Evolutionary conservation across 2,329 filamentous ascomycete species (phyloP), one percentile per base, ranked within the genome.

Genomic region (Blumeriella jaapii): DNA sequence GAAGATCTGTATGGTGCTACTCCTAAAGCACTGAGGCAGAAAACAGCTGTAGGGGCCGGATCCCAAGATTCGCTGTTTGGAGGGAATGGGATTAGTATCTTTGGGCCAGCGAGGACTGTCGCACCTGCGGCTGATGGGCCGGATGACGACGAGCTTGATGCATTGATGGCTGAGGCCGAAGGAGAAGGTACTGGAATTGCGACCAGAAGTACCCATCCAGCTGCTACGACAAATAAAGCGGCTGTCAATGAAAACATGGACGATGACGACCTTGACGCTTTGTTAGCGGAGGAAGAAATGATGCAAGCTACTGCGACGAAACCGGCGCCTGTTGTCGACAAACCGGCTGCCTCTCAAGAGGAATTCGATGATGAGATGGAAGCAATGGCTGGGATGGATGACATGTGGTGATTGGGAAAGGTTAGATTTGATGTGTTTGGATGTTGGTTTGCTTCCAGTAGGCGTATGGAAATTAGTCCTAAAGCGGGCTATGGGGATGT

Each of bases 351-450:
- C 11, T 17, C 23, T 2, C 30, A 60, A 15, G 57, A 60, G 22
- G 59, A 63, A 23, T 59, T 71, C 9, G 67, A 72, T 36, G 43
- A 51, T 43, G 52, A 50, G 14, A 34, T 62, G 56, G 78, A 74
- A 40, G 76, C 69, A 1, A 77, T 85, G 73, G 72, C 74, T 67
- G 68, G 69, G 25, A 69, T 42, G 33, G 31, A 37, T 18, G 37
- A 36, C 17, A 37, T 38, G 37, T 46, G 42, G 41, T 46, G 22
- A 29, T 3, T 14, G 17, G 17, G 14, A 20, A n/a, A 9, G n/a
- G 23, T 8, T 4, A n/a, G n/a, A n/a, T n/a, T 19, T 7, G 12
- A 32, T 28, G 38, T 29, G 25, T 36, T 22, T 37, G 38, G 38
- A 14, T 23, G 31, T 9, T 13, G 22, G 13, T 36, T 27, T 14